Evolutionary conservation across 1,284 basidiomycete species (phyloP), one percentile per base, ranked within the genome.

Genomic region (Rhodotorula glutinis): DNA sequence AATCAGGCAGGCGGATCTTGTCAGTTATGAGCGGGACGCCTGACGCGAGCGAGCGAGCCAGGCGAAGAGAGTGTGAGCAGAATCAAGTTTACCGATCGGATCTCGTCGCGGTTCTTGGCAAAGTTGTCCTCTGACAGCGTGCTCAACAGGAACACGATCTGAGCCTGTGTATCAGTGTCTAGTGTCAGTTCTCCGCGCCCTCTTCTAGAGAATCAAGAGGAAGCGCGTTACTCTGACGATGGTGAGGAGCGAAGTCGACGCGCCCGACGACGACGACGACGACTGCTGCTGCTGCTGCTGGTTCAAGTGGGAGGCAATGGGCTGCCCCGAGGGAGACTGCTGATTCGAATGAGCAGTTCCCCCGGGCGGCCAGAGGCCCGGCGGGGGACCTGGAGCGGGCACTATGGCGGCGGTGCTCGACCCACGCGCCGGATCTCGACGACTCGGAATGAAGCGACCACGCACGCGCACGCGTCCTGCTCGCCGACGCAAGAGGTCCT

Each of bases 111-210:
- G 79, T 94, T 91, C 78, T 90, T 86, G 78, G 91, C 89, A 78
- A 92, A 96, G 80, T 92, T 92, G 75, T 95, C 93, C 81, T 96
- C 93, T 66, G 90, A 92, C 66, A 96, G 85, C 30, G 91, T 95
- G 27, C 90, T 92, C 72, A 97, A 85, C 67, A 95, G 84, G 80
- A 96, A 96, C 74, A 92, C 91, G 78, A 96, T 94, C 74, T 84
- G 83, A 27, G 82, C 82, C 69, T 81, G 63, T n/a, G 29, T 4
- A 25, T 33, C 30, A 57, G 29, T 23, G 2, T 4, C 13, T 2
- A 25, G 47, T 49, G 47, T 49, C 23, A 29, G 47, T n/a, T 17
- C 38, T 2, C 16, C 19, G 33, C 16, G 17, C 11, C 25, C 30
- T 21, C 23, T n/a, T 16, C 40, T 27, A n/a, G 27, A 23, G 29